These are phyloP conservation scores for Beauveria rudraprayagi DNA, from an alignment of 2,329 filamentous ascomycete genomes.

Conservation along the genomic window DNA sequence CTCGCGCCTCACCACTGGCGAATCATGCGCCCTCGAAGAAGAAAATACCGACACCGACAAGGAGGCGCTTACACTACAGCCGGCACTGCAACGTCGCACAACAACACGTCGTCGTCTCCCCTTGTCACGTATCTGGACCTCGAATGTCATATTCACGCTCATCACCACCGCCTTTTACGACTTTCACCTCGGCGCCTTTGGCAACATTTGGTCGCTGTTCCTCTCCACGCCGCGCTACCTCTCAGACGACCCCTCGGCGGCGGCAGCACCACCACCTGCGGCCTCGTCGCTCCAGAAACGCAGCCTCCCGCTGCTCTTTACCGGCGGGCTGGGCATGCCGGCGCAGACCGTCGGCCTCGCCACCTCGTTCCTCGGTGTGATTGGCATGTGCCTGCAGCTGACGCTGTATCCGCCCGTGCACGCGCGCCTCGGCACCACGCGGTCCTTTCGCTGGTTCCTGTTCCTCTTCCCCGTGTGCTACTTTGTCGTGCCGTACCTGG, in stretches of 20 bases:
- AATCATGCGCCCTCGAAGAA: conserved; percentile 3
- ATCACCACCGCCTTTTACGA: conserved; percentile 61
- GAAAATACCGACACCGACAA: not conserved
- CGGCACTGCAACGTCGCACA: conserved; percentile 12
- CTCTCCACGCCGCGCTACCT: conserved; percentile 53
- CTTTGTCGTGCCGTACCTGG: conserved; percentile 57
- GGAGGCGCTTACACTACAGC: not conserved
- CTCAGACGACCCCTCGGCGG: conserved; percentile 24
- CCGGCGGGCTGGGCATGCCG: conserved; percentile 59
- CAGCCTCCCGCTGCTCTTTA: conserved; percentile 45
- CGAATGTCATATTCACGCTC: conserved; percentile 44
- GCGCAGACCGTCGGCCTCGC: conserved; percentile 60
- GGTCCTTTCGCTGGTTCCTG: conserved; percentile 57
- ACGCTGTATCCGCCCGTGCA: conserved; percentile 60
- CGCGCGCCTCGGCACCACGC: conserved; percentile 55
- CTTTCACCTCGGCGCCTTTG: conserved; percentile 62
- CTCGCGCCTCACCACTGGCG: conserved; percentile 20
- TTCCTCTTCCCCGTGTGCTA: conserved; percentile 62
- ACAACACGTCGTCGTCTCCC: conserved; percentile 19
- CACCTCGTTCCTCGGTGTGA: conserved; percentile 59
- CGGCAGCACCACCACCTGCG: conserved; percentile 16
- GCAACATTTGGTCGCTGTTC: conserved; percentile 61
- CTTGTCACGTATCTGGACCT: conserved; percentile 38
- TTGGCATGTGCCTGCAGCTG: conserved; percentile 62
- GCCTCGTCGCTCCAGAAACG: conserved; percentile 19